Conservation (phyloP, 176 grass and related monocot genomes). For the Musa acuminata region DNA sequence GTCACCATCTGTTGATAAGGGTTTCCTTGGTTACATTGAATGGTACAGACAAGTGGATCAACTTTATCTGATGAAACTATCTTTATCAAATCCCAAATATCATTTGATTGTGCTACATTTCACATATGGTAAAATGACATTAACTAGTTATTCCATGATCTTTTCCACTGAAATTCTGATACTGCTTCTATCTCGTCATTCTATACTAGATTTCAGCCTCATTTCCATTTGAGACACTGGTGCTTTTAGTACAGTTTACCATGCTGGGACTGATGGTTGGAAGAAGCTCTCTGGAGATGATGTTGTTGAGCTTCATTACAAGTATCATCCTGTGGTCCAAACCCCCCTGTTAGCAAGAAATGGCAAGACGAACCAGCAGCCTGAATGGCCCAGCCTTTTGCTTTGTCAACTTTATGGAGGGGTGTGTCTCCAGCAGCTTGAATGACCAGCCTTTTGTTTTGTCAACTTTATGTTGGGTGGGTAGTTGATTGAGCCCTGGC, state of each 20-base stretch:
- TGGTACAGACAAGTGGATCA: too few relatives aligned
- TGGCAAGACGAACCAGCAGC: constrained; percentile 43
- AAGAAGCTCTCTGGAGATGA: constrained; percentile 94
- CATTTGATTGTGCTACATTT: neutral
- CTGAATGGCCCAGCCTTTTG: constrained; percentile 14
- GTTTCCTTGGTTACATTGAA: too few relatives aligned
- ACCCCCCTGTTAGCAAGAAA: constrained; percentile 59
- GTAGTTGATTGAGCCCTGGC: neutral
- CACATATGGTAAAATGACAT: too few relatives aligned
- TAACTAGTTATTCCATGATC: too few relatives aligned
- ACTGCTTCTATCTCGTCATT: neutral
- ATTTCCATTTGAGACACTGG: too few relatives aligned
- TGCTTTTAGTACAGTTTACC: constrained; percentile 44
- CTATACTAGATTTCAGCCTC: too few relatives aligned
- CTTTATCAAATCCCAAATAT: neutral
- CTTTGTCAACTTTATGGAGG: too few relatives aligned
- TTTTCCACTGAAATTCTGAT: neutral
- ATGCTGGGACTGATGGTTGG: constrained; percentile 77
- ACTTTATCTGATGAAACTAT: neutral
- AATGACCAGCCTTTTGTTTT: neutral
- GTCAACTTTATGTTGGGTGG: neutral
- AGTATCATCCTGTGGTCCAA: constrained; percentile 60
- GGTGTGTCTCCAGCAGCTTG: too few relatives aligned
- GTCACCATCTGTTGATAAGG: too few relatives aligned
- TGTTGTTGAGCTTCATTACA: constrained; percentile 77